phyloP scores from a whole-genome alignment of 768 basidiomycete genomes.

The Trametopsis cervina region DNA sequence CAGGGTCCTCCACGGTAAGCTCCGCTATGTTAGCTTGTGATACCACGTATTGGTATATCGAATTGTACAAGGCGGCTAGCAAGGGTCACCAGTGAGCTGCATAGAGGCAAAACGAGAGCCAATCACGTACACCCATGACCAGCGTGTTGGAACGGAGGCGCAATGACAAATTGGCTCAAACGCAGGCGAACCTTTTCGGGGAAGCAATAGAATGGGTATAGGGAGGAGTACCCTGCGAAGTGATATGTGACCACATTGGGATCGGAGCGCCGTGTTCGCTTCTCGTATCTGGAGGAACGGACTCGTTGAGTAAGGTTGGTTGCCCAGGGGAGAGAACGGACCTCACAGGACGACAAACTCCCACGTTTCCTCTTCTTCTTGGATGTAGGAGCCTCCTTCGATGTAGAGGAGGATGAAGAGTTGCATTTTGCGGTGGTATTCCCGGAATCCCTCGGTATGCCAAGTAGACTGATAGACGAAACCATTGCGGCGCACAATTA shows the following conservation, averaged over 20 bases:
- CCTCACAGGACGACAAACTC: constrained; percentile 85
- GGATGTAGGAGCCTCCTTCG: constrained; percentile 92
- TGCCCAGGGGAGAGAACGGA: neutral
- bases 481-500: neutral
- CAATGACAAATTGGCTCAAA: constrained; percentile 91
- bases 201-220: constrained; percentile 95
- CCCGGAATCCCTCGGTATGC: constrained; percentile 80
- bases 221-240: constrained; percentile 89
- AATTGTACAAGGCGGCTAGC: constrained; percentile 81
- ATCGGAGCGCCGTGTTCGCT: constrained; percentile 52
- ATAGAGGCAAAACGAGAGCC: neutral
- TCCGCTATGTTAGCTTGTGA: constrained; percentile 71
- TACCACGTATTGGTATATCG: constrained; percentile 75
- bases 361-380: constrained; percentile 91
- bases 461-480: constrained; percentile 58
- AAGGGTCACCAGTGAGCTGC: neutral
- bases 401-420: constrained; percentile 92
- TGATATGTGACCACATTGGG: constrained; percentile 65
- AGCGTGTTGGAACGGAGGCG: constrained; percentile 82
- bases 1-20: constrained; percentile 95
- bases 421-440: constrained; percentile 91
- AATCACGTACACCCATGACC: constrained; percentile 79
- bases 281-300: constrained; percentile 61
- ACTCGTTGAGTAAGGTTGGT: neutral
- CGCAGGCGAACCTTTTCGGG: constrained; percentile 86